These are phyloP conservation scores for Didymellaceae sp. DNA, from an alignment of 2,329 filamentous ascomycete genomes.

Conservation along the genomic window DNA sequence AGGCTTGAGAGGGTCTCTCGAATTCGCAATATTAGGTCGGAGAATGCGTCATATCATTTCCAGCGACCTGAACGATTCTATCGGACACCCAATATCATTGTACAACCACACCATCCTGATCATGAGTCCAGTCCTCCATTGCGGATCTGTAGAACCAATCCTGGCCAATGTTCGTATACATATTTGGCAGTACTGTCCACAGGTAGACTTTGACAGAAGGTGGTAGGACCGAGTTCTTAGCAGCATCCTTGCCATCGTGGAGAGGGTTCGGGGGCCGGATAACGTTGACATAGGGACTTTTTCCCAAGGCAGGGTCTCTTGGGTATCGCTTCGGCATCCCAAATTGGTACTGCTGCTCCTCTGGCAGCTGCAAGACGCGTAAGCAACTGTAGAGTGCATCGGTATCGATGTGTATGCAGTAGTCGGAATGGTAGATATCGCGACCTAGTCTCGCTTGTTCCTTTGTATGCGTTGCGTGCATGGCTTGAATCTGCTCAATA, in stretches of 20 bases:
- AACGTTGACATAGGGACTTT: conserved; percentile 8
- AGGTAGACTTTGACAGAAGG: conserved; percentile 2
- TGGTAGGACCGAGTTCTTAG: not conserved
- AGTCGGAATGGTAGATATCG: conserved; percentile 1
- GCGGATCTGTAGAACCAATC: conserved; percentile 6
- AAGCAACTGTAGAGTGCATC: conserved; percentile 4
- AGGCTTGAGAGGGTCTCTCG: too few species aligned
- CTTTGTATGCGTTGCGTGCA: conserved; percentile 5
- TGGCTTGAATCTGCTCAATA: conserved; percentile 3
- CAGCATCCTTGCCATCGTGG: not conserved
- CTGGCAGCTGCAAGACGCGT: not conserved
- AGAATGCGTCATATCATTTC: too few species aligned
- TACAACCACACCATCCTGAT: conserved; percentile 1
- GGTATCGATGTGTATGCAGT: conserved; percentile 3
- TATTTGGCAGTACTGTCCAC: conserved; percentile 2
- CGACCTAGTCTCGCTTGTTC: not conserved
- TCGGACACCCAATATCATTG: not conserved
- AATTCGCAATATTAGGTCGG: too few species aligned
- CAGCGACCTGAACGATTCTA: too few species aligned
- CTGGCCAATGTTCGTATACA: conserved; percentile 1
- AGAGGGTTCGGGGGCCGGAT: not conserved
- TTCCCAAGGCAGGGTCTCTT: not conserved
- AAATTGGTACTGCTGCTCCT: conserved; percentile 5
- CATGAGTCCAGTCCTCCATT: conserved; percentile 2
- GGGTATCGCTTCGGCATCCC: conserved; percentile 5